Conservation (phyloP, 2,329 filamentous ascomycete species). For the Colletotrichum falcatum region DNA sequence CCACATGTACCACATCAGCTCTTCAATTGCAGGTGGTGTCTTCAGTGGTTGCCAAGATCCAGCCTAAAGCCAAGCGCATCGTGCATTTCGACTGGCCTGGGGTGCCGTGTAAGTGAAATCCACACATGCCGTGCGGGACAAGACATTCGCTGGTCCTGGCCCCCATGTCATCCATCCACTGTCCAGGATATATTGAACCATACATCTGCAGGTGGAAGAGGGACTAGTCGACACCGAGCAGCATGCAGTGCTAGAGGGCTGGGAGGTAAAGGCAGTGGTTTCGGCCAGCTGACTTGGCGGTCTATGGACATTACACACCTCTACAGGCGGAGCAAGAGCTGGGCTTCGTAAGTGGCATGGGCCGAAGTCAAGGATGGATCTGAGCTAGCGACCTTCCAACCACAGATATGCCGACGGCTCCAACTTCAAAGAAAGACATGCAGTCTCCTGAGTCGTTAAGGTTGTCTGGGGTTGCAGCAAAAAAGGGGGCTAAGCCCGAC, state of each 20-base stretch:
- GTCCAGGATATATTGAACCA: background rate
- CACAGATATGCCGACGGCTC: conserved; percentile 16
- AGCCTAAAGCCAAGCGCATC: background rate
- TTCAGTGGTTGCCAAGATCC: background rate
- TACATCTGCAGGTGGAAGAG: background rate
- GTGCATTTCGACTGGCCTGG: background rate
- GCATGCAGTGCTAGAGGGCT: background rate
- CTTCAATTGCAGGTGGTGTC: background rate
- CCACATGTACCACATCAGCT: background rate
- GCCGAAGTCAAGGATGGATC: conserved; percentile 28
- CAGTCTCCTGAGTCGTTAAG: conserved; percentile 34
- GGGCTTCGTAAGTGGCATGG: conserved; percentile 21
- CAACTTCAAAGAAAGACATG: conserved; percentile 16
- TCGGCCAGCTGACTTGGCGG: conserved; percentile 17
- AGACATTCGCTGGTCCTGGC: background rate
- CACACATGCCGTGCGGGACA: background rate
- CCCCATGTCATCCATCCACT: background rate
- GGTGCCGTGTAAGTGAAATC: conserved; percentile 5
- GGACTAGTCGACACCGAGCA: background rate
- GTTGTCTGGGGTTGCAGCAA: conserved; percentile 33
- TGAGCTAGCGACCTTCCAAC: conserved; percentile 12
- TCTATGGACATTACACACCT: conserved; percentile 6
- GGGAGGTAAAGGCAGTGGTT: background rate
- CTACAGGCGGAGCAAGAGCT: conserved; percentile 7
- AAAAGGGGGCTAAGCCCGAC: conserved; percentile 8